Percentiles rank a stretch among this genome's conserved stretches.
Conservation (phyloP, 768 basidiomycete species). For the Tulasnella sp. region DNA sequence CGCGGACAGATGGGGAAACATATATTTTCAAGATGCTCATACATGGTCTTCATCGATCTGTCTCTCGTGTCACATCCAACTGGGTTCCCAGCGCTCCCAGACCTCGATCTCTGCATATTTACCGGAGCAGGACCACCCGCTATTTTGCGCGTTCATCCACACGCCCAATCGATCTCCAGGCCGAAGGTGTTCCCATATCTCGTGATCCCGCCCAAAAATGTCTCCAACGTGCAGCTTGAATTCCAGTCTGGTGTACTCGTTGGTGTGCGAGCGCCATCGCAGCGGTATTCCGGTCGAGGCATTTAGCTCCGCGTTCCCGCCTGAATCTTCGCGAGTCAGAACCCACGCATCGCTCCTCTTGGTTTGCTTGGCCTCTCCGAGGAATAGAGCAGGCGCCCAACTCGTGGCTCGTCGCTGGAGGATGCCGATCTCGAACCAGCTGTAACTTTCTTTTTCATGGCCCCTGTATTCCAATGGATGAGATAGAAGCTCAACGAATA, state of each 20-base stretch:
- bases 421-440: conserved; percentile 10
- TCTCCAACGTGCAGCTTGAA: background rate
- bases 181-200: background rate
- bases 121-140: background rate
- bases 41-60: no score
- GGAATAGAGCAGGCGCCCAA: no score
- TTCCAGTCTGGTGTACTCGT: background rate
- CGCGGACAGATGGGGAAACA: no score
- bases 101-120: background rate
- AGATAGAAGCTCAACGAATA: background rate
- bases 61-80: background rate
- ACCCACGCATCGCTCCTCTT: no score
- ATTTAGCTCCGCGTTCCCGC: no score
- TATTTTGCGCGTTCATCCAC: conserved; percentile 1
- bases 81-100: conserved; percentile 2
- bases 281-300: background rate
- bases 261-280: conserved; percentile 1
- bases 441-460: conserved; percentile 1
- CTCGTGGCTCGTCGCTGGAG: background rate
- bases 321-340: no score
- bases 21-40: no score
- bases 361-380: no score
- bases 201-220: background rate
- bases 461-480: background rate
- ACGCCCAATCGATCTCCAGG: conserved; percentile 11